Base-by-base conservation (phyloP, 163 green algal species). In the Prototheca wickerhamii region DNA sequence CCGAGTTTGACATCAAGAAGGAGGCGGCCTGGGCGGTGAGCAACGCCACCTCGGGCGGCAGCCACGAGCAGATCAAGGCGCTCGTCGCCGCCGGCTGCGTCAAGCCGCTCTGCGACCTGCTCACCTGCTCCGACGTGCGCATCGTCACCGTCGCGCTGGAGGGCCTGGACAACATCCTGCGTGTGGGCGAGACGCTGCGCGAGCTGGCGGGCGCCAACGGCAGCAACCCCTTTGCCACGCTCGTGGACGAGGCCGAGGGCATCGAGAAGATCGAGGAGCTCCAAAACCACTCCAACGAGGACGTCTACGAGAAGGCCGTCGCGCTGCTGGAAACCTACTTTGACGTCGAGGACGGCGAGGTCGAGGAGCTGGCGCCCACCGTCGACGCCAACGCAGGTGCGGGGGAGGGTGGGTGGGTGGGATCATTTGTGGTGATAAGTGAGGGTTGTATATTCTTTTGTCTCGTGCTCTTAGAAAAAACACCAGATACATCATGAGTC, bases 1-100 rank as follows among this genome's bases (percentile, higher is more conserved):
- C 91, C 2, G 92, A 98, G 81, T 98, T 98, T 76, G 93, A 99
- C 81, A 97, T 99, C 77, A 96, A 97, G 75, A 98, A 98, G 80
- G 93, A 99, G 75, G 91, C 90, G 46, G 93, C 93, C 0, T 99
- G 93, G 93, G 93, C 93, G 21, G 96, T 99, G 66, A 93, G 81
- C 73, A 99, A 99, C 69, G 93, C 93, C 5, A 99, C 93, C 35
- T 93, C 80, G 21, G 93, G 93, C 58, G 93, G 93, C 43, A 87
- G 75, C 28, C 76, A 86, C 25, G 85, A 95, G 4, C 92, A 98
- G 81, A 94, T 98, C 72, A 82, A 85, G 64, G 89, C 83, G 63
- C 78, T 96, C 31, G 88, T 96, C 6, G 56, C 82, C 8, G 71
- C 78, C 25, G 87, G 87, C 54, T 91, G 79, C 75, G 94, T 99